phyloP scores from a whole-genome alignment of 495 filamentous ascomycete species.

The Hyaloscypha finlandica region DNA sequence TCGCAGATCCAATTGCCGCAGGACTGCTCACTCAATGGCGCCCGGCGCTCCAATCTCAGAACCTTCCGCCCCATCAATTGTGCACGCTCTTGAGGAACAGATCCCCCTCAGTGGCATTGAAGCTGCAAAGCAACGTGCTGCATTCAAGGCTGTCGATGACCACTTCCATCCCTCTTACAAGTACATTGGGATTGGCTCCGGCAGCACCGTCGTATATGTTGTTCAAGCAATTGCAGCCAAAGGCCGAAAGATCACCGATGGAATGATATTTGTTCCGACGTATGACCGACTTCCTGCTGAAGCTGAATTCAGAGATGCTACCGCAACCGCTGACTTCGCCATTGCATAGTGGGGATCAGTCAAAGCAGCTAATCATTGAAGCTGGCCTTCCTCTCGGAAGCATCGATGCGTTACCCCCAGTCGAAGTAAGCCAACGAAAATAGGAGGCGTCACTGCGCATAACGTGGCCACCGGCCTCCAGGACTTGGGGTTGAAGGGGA shows the following conservation, averaged over 20 bases:
- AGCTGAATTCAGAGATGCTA: background rate
- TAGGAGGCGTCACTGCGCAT: slow-evolving; percentile 25
- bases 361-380: slow-evolving; percentile 74
- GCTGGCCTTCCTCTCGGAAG: slow-evolving; percentile 76
- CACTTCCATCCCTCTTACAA: slow-evolving; percentile 73
- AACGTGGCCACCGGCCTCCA: slow-evolving; percentile 32
- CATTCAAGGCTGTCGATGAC: slow-evolving; percentile 78
- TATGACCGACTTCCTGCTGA: background rate
- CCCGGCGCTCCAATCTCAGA: slow-evolving; percentile 11
- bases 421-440: slow-evolving; percentile 36
- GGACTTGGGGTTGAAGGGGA: slow-evolving; percentile 33
- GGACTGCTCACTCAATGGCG: background rate
- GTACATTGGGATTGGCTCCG: slow-evolving; percentile 90
- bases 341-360: slow-evolving; percentile 66
- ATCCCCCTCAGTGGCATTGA: slow-evolving; percentile 56
- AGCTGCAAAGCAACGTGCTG: slow-evolving; percentile 80
- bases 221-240: slow-evolving; percentile 88
- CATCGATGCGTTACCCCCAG: slow-evolving; percentile 68
- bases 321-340: background rate
- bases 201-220: slow-evolving; percentile 92
- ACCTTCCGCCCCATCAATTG: slow-evolving; percentile 9
- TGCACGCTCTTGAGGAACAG: slow-evolving; percentile 9
- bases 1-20: no score
- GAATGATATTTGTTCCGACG: slow-evolving; percentile 84
- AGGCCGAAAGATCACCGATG: slow-evolving; percentile 56